Evolutionary conservation across 495 filamentous ascomycete genomes (phyloP).

Genomic region (Pseudomonodictys pantanalensis): DNA sequence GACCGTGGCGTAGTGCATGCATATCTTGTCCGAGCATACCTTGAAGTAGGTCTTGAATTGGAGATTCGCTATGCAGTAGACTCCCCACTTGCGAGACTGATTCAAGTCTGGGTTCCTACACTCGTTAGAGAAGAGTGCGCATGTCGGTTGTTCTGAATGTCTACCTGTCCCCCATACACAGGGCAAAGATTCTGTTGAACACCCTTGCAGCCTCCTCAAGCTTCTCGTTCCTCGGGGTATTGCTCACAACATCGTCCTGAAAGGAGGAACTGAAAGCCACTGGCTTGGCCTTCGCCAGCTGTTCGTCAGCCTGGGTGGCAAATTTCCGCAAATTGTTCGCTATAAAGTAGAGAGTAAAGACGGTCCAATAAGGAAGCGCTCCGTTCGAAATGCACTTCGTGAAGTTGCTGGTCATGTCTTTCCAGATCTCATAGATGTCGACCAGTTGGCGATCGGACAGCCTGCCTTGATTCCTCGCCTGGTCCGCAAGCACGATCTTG

Average conservation of each 20-base stretch:
- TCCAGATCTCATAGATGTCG: conserved; percentile 81
- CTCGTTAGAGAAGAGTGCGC: conserved; percentile 24
- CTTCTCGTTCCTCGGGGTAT: conserved; percentile 69
- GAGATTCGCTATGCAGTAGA: conserved; percentile 88
- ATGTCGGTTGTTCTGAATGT: conserved; percentile 17
- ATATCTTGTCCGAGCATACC: conserved; percentile 35
- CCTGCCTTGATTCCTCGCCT: conserved; percentile 37
- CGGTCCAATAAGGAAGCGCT: conserved; percentile 73
- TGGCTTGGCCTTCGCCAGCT: conserved; percentile 49
- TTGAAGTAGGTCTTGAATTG: conserved; percentile 98
- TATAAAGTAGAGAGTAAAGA: conserved; percentile 80
- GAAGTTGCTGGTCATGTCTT: conserved; percentile 65
- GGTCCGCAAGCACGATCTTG: conserved; percentile 46
- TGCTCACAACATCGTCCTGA: conserved; percentile 72
- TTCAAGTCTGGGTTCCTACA: conserved; percentile 70
- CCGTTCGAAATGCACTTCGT: conserved; percentile 67
- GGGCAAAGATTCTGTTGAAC: conserved; percentile 81
- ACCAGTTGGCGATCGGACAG: conserved; percentile 57
- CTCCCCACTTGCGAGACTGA: conserved; percentile 93
- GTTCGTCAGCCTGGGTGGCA: conserved; percentile 81
- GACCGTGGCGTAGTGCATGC: neutral
- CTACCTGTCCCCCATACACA: conserved; percentile 87
- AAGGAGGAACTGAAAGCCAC: conserved; percentile 50
- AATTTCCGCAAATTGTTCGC: conserved; percentile 82
- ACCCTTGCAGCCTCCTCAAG: conserved; percentile 85